Evolutionary conservation across 1,139 yeast species (phyloP).

Genomic region (Geotrichum restrictum): DNA sequence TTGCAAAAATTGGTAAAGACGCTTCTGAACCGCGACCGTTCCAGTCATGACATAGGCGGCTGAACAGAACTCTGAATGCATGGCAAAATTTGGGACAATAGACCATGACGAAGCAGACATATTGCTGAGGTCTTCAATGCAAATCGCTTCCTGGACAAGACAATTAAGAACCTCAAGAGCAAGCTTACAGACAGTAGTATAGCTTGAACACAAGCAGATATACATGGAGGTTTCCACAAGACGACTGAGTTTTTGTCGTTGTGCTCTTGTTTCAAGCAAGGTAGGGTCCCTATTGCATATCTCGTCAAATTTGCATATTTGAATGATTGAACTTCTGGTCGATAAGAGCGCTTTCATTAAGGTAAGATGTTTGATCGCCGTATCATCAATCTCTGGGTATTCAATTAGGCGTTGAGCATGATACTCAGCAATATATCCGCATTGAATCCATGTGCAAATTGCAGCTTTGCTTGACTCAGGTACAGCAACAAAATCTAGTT

Average conservation of each 20-base stretch:
- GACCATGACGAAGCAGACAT: slow-evolving; percentile 32
- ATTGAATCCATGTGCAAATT: slow-evolving; percentile 7
- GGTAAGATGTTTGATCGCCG: slow-evolving; percentile 31
- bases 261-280: slow-evolving; percentile 28
- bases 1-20: slow-evolving; percentile 54
- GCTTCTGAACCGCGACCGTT: slow-evolving; percentile 70
- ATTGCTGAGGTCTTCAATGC: slow-evolving; percentile 29
- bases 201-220: slow-evolving; percentile 54
- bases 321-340: slow-evolving; percentile 24
- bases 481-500: slow-evolving; percentile 2
- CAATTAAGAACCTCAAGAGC: slow-evolving; percentile 50
- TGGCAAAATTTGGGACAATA: slow-evolving; percentile 35
- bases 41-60: slow-evolving; percentile 68
- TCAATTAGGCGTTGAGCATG: slow-evolving; percentile 18
- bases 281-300: slow-evolving; percentile 25
- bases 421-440: slow-evolving; percentile 16
- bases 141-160: slow-evolving; percentile 44
- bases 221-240: slow-evolving; percentile 49
- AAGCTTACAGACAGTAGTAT: slow-evolving; percentile 52
- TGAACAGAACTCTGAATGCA: slow-evolving; percentile 49
- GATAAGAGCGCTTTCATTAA: slow-evolving; percentile 27
- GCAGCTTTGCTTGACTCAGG: slow-evolving; percentile 5
- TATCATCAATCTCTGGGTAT: slow-evolving; percentile 10
- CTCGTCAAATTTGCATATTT: slow-evolving; percentile 37
- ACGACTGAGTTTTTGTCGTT: slow-evolving; percentile 34